Evolutionary conservation across 345 rosid genomes (phyloP).

Genomic region (Barbarea vulgaris): DNA sequence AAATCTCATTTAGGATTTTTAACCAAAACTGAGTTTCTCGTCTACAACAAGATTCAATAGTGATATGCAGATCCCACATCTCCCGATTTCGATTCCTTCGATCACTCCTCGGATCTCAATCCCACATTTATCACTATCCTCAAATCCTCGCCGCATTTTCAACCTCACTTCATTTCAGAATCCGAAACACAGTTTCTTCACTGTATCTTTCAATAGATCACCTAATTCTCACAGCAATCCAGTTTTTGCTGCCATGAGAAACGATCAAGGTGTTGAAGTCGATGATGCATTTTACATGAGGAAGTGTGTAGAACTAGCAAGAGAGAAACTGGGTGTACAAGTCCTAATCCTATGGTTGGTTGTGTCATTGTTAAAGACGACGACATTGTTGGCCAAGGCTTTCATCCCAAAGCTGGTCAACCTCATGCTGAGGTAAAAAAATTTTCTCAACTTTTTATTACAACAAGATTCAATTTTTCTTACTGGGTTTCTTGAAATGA

Average conservation of each 20-base stretch:
- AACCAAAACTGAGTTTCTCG: not conserved
- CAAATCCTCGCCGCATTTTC: constrained; percentile 18
- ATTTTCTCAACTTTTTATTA: not conserved
- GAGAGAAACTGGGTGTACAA: constrained; percentile 74
- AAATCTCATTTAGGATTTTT: not conserved
- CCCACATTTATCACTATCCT: not conserved
- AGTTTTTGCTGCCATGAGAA: constrained; percentile 34
- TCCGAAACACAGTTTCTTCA: not conserved
- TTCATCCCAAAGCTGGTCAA: constrained; percentile 96
- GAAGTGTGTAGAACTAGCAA: constrained; percentile 81
- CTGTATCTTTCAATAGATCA: constrained; percentile 19
- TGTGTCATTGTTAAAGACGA: constrained; percentile 92
- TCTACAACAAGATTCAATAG: not conserved
- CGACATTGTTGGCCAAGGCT: constrained; percentile 84
- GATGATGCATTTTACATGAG: constrained; percentile 74
- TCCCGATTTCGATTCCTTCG: not conserved
- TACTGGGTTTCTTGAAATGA: constrained; percentile 33
- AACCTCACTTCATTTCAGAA: constrained; percentile 15
- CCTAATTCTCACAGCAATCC: constrained; percentile 26
- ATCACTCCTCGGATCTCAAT: constrained; percentile 20
- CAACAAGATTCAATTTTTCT: not conserved
- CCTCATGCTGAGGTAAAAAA: constrained; percentile 95
- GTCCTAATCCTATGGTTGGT: constrained; percentile 97
- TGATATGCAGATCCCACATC: constrained; percentile 37
- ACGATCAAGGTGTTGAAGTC: constrained; percentile 31